Evolutionary conservation across 495 filamentous ascomycete genomes (phyloP), one percentile per base, ranked within the genome.

Genomic region (Lepraria neglecta): DNA sequence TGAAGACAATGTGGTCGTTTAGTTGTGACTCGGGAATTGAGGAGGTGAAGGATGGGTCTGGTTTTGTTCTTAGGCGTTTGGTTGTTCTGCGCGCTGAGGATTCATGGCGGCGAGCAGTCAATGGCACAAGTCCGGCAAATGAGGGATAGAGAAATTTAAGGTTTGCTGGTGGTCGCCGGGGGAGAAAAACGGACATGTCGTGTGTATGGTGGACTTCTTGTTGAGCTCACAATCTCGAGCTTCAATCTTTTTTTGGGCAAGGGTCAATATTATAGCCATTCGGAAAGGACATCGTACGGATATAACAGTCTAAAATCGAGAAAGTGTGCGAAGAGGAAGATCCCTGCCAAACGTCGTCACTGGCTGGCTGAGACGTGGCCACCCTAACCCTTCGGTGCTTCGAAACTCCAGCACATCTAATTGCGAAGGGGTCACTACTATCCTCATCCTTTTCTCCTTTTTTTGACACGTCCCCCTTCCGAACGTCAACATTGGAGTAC

Each of bases 1-100:
- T 97, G 85, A 87, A 92, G 75, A 98, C 85, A 72, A 97, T 89
- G 66, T 89, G 80, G 64, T 85, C 78, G 60, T 74, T 67, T 5
- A 66, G 30, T 45, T 80, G 73, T 30, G 76, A 68, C 38, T 66
- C 62, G 3, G 68, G 65, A 40, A 73, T 65, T 11, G 80, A 69
- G 21, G 73, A 65, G 56, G 81, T 76, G 75, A 90, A 92, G 58
- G 87, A 87, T 12, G 82, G 77, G 73, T 91, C 86, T 30, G 87
- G 87, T 59, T 86, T 83, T 66, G 91, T 79, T 63, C 83, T 83
- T 63, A 92, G 82, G 14, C 84, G 80, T 74, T 86, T 84, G 72
- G 84, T 87, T 47, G 84, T 87, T 38, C 90, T 87, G 46, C 83
- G 76, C 45, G 84, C 80, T 42, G 86, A 82, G 59, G 87, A 89